Evolutionary conservation across 176 grass and related monocot species (phyloP).

Genomic region (Oryza longistaminata): DNA sequence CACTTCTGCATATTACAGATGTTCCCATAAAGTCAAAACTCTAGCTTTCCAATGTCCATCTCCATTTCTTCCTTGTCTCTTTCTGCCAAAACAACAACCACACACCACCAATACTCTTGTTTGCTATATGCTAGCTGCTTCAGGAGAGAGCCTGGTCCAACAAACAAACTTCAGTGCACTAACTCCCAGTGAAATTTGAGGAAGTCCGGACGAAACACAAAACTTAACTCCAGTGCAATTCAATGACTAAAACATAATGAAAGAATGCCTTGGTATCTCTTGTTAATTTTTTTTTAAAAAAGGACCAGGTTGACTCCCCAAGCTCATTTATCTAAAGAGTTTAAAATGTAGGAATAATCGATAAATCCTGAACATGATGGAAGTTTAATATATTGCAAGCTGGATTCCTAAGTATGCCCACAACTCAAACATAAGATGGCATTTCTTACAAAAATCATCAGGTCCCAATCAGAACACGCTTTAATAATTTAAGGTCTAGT

Average conservation of each 20-base stretch:
- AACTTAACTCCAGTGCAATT: background rate
- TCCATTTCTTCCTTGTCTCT: slow-evolving; percentile 99
- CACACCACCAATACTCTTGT: slow-evolving; percentile 97
- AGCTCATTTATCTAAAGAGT: background rate
- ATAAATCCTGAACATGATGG: background rate
- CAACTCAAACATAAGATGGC: background rate
- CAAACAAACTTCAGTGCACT: slow-evolving; percentile 10
- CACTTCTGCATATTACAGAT: slow-evolving; percentile 95
- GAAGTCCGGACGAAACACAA: background rate
- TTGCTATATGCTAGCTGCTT: slow-evolving; percentile 98
- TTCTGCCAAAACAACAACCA: slow-evolving; percentile 96
- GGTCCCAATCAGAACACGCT: background rate
- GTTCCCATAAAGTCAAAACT: slow-evolving; percentile 99
- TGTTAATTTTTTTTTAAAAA: background rate
- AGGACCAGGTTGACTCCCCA: background rate
- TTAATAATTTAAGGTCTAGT: background rate
- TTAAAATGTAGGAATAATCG: background rate
- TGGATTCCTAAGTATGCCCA: background rate
- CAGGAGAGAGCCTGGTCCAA: slow-evolving; percentile 75
- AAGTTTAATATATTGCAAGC: background rate
- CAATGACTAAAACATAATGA: background rate
- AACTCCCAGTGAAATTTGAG: background rate
- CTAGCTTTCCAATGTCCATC: slow-evolving; percentile 92
- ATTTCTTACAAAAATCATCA: slow-evolving; percentile 1
- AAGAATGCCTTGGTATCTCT: background rate